Evolutionary conservation across 495 filamentous ascomycete genomes (phyloP), one percentile per base, ranked within the genome.

Genomic region (Xeromyces bisporus): DNA sequence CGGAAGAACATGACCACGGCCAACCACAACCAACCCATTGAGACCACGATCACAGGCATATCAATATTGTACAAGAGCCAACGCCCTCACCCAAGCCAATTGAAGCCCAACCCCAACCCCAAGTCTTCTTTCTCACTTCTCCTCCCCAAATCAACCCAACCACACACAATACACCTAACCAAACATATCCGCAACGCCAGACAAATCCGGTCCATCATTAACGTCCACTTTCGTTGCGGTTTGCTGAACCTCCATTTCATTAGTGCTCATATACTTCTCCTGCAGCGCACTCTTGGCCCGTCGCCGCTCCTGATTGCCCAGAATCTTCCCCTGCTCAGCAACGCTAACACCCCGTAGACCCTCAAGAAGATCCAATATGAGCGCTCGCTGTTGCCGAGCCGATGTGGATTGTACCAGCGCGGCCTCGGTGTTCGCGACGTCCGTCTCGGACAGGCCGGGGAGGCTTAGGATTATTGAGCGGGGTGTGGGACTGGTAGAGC

Each of bases 341-440:
- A 99, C 80, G 38, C 83, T 85, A 3, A 93, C 72, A 2, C 89
- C 86, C 29, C 91, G 72, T 9, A 96, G 54, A 23, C 81, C 75
- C 36, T 85, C 75, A 9, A 99, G 59, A 6, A 99, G 60, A 33
- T 92, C 82, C n/a, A 96, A 56, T 23, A 96, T 72, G 11, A 91
- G 49, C 1, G 77, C 80, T 18, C 91, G 66, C 49, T 92, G 83
- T 40, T 80, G 74, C 7, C 85, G 63, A 13, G 72, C 64, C 40
- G 73, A 67, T 18, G 47, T 80, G 66, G 27, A 92, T 56, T 38
- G 75, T 58, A 41, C 58, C 42, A 33, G 72, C 52, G 32, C 73
- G 29, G 33, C 56, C 62, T 37, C 73, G 30, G 44, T 73, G 39
- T 32, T 65, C 35, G 45, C 42, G 3, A 64, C 51, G 23, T 47